Base-by-base conservation (phyloP, 2,329 filamentous ascomycete species). In the Sporothrix pseudoabietina region DNA sequence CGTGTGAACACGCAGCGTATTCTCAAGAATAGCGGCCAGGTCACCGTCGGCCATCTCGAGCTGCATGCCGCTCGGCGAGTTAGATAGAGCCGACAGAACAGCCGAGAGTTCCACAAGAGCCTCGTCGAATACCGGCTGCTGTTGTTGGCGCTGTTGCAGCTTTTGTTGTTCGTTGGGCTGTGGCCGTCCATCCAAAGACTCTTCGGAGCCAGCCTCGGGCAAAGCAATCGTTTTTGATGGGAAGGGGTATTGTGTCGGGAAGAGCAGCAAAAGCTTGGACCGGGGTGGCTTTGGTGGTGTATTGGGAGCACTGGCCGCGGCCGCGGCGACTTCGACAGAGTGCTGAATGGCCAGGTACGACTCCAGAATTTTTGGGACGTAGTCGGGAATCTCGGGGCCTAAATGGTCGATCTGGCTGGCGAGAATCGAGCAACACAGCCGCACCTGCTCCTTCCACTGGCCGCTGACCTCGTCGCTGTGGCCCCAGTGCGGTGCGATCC, bases 401-500 rank as follows among this genome's bases (percentile, higher is more conserved):
- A 97, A 87, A 76, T 93, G 88, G 55, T 92, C 88, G 73, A 94
- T 87, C 80, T 98, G 93, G 75, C 92, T 94, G 9, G 95, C 93
- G 49, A 99, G 86, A 47, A 99, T 92, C 0, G 95, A 97, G 82
- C 94, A 97, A 82, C 95, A 97, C 19, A 99, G 85, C 19, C 96
- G 92, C 22, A 98, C 92, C 82, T 98, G 96, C 30, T 97, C 94
- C 76, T 91, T 92, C 89, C 94, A 98, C 78, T 97, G 93, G 49
- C 94, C 91, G 2, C 90, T 94, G 10, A 95, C 89, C 39, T 90
- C 85, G 4, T 88, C 87, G 0, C 87, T 88, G 75, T 89, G 89
- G 14, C 95, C 95, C 96, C 96, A 99, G 81, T 98, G 94, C 4
- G 95, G 94, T 14, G 91, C 90, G 73, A 99, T 90, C 96, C 96